phyloP scores from a whole-genome alignment of 2,329 filamentous ascomycete species.

The Scedosporium apiospermum region DNA sequence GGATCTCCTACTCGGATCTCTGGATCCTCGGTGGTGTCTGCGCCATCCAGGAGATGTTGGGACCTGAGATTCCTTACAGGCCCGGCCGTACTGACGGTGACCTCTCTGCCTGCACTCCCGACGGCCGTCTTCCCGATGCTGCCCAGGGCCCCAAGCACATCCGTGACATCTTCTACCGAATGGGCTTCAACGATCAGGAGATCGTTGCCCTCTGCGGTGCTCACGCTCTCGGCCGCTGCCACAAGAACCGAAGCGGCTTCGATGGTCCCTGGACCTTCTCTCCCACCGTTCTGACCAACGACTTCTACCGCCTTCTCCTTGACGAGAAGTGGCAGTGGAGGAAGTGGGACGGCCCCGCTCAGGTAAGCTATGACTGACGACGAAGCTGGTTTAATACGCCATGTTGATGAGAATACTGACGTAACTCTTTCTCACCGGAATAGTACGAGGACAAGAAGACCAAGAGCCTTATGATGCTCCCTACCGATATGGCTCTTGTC shows the following conservation, averaged over 20 bases:
- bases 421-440: slow-evolving; percentile 7
- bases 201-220: slow-evolving; percentile 85
- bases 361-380: slow-evolving; percentile 25
- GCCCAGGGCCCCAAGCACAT: slow-evolving; percentile 71
- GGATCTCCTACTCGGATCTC: slow-evolving; percentile 93
- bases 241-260: slow-evolving; percentile 80
- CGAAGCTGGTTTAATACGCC: not conserved
- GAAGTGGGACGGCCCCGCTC: slow-evolving; percentile 87
- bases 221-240: slow-evolving; percentile 82
- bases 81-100: slow-evolving; percentile 79
- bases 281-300: slow-evolving; percentile 85
- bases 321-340: slow-evolving; percentile 88
- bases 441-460: slow-evolving; percentile 74
- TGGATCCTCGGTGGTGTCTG: slow-evolving; percentile 85
- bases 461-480: slow-evolving; percentile 94
- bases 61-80: slow-evolving; percentile 77
- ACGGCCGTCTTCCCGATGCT: slow-evolving; percentile 78
- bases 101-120: slow-evolving; percentile 76
- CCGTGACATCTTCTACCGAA: slow-evolving; percentile 85
- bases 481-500: slow-evolving; percentile 78
- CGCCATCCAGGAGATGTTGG: slow-evolving; percentile 92
- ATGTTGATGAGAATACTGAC: not conserved
- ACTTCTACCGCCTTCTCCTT: slow-evolving; percentile 81
- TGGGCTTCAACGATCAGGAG: slow-evolving; percentile 96
- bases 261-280: slow-evolving; percentile 89